Percentiles rank a stretch among this genome's conserved stretches.
Conservation (phyloP, 2,329 filamentous ascomycete genomes). For the Allantophomopsis lycopodina region DNA sequence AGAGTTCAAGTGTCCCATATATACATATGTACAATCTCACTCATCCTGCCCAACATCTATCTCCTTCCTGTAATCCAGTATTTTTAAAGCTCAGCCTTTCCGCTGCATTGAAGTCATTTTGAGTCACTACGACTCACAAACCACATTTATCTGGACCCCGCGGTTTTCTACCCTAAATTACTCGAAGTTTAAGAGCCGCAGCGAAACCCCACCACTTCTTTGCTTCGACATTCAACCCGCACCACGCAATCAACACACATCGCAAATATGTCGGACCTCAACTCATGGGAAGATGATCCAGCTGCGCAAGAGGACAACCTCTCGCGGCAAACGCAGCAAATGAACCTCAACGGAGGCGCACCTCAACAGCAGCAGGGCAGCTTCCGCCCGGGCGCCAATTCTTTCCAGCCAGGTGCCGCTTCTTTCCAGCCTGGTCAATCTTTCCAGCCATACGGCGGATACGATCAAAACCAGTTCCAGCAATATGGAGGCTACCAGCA, state of each 20-base stretch:
- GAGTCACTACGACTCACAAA: too few relatives aligned
- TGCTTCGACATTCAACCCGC: background rate
- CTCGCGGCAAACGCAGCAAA: slow-evolving; percentile 61
- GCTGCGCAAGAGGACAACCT: slow-evolving; percentile 64
- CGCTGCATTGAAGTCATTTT: too few relatives aligned
- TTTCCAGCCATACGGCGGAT: slow-evolving; percentile 45
- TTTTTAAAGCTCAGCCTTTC: too few relatives aligned
- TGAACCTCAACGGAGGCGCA: slow-evolving; percentile 51
- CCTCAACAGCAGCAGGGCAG: slow-evolving; percentile 25
- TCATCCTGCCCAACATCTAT: too few relatives aligned
- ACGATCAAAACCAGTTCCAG: slow-evolving; percentile 38
- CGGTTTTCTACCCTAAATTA: too few relatives aligned
- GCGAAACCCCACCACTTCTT: slow-evolving; percentile 1
- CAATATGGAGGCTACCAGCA: slow-evolving; percentile 37
- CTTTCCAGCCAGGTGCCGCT: slow-evolving; percentile 61
- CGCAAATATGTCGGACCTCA: slow-evolving; percentile 65
- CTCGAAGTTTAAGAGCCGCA: background rate
- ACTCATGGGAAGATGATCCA: slow-evolving; percentile 90
- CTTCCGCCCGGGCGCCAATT: slow-evolving; percentile 54
- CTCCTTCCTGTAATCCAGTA: too few relatives aligned
- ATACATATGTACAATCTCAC: too few relatives aligned
- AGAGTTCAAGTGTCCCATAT: too few relatives aligned
- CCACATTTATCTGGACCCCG: too few relatives aligned
- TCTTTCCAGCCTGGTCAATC: slow-evolving; percentile 60
- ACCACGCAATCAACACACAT: slow-evolving; percentile 4